phyloP scores from a whole-genome alignment of 495 filamentous ascomycete genomes.

The Penicillium herquei region DNA sequence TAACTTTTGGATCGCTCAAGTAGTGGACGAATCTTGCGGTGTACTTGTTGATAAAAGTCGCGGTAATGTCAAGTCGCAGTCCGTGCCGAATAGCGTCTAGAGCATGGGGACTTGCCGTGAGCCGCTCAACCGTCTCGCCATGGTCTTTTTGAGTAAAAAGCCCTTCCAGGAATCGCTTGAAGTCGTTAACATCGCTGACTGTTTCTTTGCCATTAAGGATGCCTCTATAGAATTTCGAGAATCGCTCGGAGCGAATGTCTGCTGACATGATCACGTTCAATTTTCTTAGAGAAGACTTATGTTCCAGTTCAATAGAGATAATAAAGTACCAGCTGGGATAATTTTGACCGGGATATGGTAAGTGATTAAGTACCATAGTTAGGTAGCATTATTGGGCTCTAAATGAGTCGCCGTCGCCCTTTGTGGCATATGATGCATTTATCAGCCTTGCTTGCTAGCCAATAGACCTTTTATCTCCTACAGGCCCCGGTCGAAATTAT shows the following conservation, averaged over 20 bases:
- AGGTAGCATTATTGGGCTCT: no score
- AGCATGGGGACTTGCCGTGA: slow-evolving; percentile 50
- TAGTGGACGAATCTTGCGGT: slow-evolving; percentile 29
- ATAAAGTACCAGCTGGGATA: no score
- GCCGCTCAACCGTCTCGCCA: slow-evolving; percentile 50
- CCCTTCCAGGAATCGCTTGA: slow-evolving; percentile 61
- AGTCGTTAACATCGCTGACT: slow-evolving; percentile 31
- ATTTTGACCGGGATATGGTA: no score
- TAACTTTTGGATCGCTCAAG: slow-evolving; percentile 36
- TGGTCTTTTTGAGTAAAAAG: slow-evolving; percentile 48
- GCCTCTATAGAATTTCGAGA: slow-evolving; percentile 29
- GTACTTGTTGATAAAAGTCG: slow-evolving; percentile 49
- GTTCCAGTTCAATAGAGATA: no score
- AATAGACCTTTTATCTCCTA: no score
- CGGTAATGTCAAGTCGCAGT: slow-evolving; percentile 49
- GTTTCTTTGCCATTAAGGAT: slow-evolving; percentile 32
- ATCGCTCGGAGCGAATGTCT: slow-evolving; percentile 15
- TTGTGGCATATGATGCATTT: no score
- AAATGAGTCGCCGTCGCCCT: no score
- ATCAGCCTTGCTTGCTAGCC: no score
- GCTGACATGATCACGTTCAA: slow-evolving; percentile 7
- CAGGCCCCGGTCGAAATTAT: no score
- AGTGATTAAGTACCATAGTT: no score
- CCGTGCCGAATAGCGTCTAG: slow-evolving; percentile 46
- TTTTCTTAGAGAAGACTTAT: no score